phyloP scores from a whole-genome alignment of 2,329 filamentous ascomycete genomes.

The Penicillium decumbens region DNA sequence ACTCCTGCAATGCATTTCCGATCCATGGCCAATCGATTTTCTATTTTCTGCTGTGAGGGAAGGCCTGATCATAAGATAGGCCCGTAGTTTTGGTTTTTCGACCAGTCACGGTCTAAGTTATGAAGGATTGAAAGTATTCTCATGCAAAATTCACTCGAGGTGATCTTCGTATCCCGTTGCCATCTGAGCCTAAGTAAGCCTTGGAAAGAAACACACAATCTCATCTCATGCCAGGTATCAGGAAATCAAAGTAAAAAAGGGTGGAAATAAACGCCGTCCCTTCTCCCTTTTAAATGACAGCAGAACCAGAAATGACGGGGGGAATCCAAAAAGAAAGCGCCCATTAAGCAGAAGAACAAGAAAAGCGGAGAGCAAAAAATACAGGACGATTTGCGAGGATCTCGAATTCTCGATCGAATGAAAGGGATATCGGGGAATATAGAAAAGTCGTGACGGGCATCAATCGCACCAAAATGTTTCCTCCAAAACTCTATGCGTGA shows the following conservation, averaged over 20 bases:
- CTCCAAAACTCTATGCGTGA: conserved; percentile 10
- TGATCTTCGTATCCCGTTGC: conserved; percentile 1
- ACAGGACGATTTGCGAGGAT: conserved; percentile 11
- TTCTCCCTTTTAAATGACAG: conserved; percentile 16
- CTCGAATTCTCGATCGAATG: conserved; percentile 4
- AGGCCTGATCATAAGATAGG: not conserved
- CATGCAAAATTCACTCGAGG: not conserved
- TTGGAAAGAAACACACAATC: conserved; percentile 1
- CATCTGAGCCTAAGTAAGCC: not conserved
- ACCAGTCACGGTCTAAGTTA: not conserved
- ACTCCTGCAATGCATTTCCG: conserved; percentile 20
- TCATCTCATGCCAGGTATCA: conserved; percentile 20
- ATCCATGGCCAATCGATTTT: not conserved
- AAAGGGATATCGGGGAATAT: conserved; percentile 9
- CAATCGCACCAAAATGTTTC: conserved; percentile 14
- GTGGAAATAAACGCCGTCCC: conserved; percentile 15
- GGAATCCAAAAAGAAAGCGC: conserved; percentile 14
- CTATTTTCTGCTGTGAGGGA: too few species aligned
- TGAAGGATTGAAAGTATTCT: not conserved
- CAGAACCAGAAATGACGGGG: conserved; percentile 7
- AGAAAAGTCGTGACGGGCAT: conserved; percentile 23
- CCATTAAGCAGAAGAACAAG: conserved; percentile 2
- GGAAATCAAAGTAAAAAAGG: conserved; percentile 2
- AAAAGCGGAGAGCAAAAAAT: conserved; percentile 1
- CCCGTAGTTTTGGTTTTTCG: not conserved